Evolutionary conservation across 2,329 filamentous ascomycete species (phyloP).

Genomic region (Emergomyces africanus): DNA sequence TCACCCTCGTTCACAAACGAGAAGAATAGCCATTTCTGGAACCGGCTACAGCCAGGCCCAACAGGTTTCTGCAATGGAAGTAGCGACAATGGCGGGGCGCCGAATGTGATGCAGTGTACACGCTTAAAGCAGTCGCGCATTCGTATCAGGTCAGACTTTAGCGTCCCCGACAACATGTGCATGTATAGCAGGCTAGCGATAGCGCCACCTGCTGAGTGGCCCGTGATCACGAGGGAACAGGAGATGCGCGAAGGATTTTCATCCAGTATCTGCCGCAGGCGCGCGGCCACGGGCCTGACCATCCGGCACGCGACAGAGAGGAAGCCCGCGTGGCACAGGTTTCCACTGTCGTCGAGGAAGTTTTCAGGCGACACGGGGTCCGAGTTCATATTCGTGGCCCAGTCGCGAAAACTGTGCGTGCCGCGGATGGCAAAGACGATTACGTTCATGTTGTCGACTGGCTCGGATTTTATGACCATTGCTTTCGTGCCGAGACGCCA

Average conservation of each 20-base stretch:
- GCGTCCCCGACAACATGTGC: slow-evolving; percentile 56
- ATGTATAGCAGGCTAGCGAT: slow-evolving; percentile 67
- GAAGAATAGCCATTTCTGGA: slow-evolving; percentile 60
- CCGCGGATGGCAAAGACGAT: slow-evolving; percentile 78
- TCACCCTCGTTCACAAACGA: slow-evolving; percentile 80
- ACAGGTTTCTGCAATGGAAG: slow-evolving; percentile 53
- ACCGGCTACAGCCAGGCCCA: slow-evolving; percentile 18
- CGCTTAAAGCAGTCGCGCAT: slow-evolving; percentile 61
- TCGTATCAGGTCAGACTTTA: slow-evolving; percentile 54
- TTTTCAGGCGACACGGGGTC: slow-evolving; percentile 51
- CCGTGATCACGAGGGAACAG: slow-evolving; percentile 68
- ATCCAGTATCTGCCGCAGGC: slow-evolving; percentile 55
- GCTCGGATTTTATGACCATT: slow-evolving; percentile 71
- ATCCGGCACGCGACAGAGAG: slow-evolving; percentile 62
- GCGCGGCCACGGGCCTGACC: slow-evolving; percentile 57
- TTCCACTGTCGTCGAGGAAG: slow-evolving; percentile 66
- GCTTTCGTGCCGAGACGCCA: slow-evolving; percentile 66
- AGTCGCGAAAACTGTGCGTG: slow-evolving; percentile 69
- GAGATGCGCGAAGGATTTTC: slow-evolving; percentile 55
- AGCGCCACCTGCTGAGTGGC: slow-evolving; percentile 76
- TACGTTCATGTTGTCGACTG: slow-evolving; percentile 63
- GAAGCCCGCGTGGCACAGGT: slow-evolving; percentile 71
- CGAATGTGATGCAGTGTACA: slow-evolving; percentile 75
- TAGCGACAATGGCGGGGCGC: slow-evolving; percentile 65
- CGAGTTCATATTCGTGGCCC: slow-evolving; percentile 68